Base-by-base conservation (phyloP, 768 basidiomycete species). In the Mycena kentingensis region DNA sequence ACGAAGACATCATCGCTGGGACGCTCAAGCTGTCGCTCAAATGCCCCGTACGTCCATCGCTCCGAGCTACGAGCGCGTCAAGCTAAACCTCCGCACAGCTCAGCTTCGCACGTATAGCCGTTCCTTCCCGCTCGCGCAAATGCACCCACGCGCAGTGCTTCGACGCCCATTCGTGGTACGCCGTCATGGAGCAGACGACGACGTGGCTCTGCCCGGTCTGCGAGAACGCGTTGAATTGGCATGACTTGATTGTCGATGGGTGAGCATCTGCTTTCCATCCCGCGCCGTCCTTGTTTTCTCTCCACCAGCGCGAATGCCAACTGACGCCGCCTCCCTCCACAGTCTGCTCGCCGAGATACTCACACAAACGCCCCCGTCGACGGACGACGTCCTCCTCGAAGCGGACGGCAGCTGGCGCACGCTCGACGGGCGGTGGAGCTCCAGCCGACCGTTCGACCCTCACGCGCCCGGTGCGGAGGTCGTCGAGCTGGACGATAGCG, bases 91-190 rank as follows among this genome's bases (percentile, higher is more conserved):
- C 48, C 18, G 12, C 22, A 46, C 49, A 89, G 87, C 71, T 90
- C 36, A 84, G 84, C 34, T 88, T 82, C 65, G 73, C 77, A 62
- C 83, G 88, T 3, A 79, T 90, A 46, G 68, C 65, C 19, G 78
- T 73, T 1, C 88, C 88, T 10, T 77, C 81, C 57, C 81, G 88
- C 28, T 86, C 88, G 1, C 67, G 62, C 16, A 62, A 67, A 31
- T 90, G 89, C 60, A 75, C 79, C n/a, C 88, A 90, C 63, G 67
- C 83, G 22, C 81, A 85, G 52, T 90, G 89, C 65, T 90, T 90
- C 66, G 88, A 90, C 61, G 86, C 87, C 3, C 66, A 68, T 19
- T 83, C 80, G 45, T 90, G 86, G 86, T 83, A 82, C 55, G 78
- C 79, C 27, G 76, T 87, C 61, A 90, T 88, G 76, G 81, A 87